Conservation (phyloP, 78 protist genomes). For the Corallochytrium limacisporum region DNA sequence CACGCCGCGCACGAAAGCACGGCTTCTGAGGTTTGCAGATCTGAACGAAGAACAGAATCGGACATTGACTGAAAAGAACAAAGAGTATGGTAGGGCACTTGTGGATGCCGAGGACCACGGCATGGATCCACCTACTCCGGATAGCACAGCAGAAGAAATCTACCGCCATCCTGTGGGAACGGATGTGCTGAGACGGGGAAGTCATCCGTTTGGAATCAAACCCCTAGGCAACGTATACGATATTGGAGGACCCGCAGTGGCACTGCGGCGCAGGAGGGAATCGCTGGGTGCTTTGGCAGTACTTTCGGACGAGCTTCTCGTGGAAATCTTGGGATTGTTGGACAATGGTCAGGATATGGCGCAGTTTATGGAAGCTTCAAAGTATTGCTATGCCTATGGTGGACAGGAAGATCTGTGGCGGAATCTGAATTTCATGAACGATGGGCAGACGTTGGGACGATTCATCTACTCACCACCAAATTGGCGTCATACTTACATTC, state of each 20-base stretch:
- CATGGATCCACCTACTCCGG: too few relatives aligned
- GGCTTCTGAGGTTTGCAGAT: too few relatives aligned
- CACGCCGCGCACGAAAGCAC: too few relatives aligned
- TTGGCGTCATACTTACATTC: neutral
- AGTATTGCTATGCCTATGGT: neutral
- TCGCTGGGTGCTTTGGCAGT: neutral
- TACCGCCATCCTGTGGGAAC: too few relatives aligned
- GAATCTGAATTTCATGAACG: neutral
- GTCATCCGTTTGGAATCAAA: neutral
- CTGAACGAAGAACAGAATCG: too few relatives aligned
- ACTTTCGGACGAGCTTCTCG: neutral
- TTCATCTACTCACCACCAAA: neutral
- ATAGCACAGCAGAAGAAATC: too few relatives aligned
- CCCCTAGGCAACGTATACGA: neutral
- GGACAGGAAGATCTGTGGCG: constrained; percentile 12
- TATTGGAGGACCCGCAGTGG: too few relatives aligned
- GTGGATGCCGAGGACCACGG: too few relatives aligned
- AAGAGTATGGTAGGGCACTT: too few relatives aligned
- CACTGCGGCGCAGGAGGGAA: neutral
- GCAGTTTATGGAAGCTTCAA: neutral
- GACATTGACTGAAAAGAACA: too few relatives aligned
- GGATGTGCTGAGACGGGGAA: too few relatives aligned
- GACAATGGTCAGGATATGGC: neutral
- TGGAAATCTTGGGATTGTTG: neutral
- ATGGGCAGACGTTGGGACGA: neutral